phyloP scores from a whole-genome alignment of 306 rosid species.

The Quercus wislizeni region DNA sequence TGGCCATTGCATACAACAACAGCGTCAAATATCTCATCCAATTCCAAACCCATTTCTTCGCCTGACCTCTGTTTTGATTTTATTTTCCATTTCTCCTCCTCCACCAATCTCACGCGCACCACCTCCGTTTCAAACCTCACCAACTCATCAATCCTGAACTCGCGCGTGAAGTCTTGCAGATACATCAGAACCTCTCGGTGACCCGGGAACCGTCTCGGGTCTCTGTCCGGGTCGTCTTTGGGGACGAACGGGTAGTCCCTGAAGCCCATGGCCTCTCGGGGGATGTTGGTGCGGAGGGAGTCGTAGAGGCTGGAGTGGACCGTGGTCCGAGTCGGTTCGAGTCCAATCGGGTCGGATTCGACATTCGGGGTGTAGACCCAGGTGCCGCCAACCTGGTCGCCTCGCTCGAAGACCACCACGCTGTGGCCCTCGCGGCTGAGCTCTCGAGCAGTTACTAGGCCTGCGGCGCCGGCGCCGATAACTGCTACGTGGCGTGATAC shows the following conservation, averaged over 20 bases:
- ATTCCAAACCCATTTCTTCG: conserved; percentile 4
- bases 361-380: conserved; percentile 59
- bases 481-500: conserved; percentile 64
- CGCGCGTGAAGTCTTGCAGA: conserved; percentile 40
- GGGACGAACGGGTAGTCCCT: conserved; percentile 58
- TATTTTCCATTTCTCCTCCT: conserved; percentile 50
- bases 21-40: conserved; percentile 63
- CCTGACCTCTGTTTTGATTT: conserved; percentile 27
- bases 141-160: conserved; percentile 37
- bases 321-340: conserved; percentile 36
- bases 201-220: conserved; percentile 58
- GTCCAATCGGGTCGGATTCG: conserved; percentile 62
- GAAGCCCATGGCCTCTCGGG: conserved; percentile 73
- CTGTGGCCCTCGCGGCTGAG: conserved; percentile 63
- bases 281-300: conserved; percentile 72
- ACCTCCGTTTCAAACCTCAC: conserved; percentile 49
- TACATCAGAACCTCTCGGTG: conserved; percentile 59
- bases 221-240: conserved; percentile 38
- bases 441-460: conserved; percentile 69
- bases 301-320: conserved; percentile 69
- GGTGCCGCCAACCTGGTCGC: conserved; percentile 52
- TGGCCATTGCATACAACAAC: conserved; percentile 57
- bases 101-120: conserved; percentile 32
- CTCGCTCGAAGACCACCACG: conserved; percentile 63
- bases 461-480: conserved; percentile 68